Conservation (phyloP, 305 asterid genomes). For the Fraxinus baroniana region DNA sequence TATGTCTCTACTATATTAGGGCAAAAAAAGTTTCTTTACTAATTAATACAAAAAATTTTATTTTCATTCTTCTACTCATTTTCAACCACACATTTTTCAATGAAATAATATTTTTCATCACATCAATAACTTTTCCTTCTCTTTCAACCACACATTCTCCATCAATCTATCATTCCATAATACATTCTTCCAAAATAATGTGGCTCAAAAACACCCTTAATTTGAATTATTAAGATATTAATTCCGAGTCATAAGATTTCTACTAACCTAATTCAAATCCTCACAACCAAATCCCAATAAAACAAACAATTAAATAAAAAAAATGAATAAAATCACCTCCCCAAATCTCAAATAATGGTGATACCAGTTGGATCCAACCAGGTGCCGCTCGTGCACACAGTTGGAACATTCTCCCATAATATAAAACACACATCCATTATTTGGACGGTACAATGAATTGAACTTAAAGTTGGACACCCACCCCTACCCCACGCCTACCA, state of each 20-base stretch:
- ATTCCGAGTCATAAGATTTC: neutral
- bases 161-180: no score
- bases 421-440: neutral
- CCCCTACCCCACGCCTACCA: neutral
- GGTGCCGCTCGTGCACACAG: neutral
- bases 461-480: neutral
- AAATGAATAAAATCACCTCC: neutral
- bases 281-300: neutral
- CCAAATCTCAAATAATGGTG: neutral
- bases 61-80: no score
- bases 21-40: neutral
- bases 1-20: neutral
- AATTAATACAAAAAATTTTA: neutral
- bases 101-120: no score
- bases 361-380: constrained; percentile 15
- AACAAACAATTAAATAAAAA: neutral
- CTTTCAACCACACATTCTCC: no score
- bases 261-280: neutral
- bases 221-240: neutral
- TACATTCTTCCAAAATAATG: no score
- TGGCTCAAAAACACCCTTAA: neutral
- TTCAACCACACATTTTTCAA: no score
- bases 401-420: neutral
- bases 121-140: no score
- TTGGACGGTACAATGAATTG: constrained; percentile 1